Base-by-base conservation (phyloP, 768 basidiomycete species). In the Agrocybe pediades region DNA sequence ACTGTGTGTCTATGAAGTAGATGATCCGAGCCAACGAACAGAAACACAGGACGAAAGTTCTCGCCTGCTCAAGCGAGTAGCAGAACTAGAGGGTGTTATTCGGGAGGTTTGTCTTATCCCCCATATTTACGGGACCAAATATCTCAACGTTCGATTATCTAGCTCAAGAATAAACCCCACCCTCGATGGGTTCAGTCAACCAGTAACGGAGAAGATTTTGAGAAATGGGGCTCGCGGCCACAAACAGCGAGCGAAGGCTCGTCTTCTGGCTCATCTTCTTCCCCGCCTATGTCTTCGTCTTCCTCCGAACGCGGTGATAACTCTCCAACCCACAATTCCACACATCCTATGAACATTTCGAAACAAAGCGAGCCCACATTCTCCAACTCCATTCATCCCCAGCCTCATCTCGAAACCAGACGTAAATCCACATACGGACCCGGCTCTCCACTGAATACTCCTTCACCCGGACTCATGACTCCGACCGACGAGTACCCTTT, bases 1-100 rank as follows among this genome's bases (percentile, higher is more conserved):
- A 1, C 74, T 90, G 3, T 93, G 90, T 64, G 86, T 92, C 9
- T 93, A 93, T 61, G 89, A 93, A 66, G 83, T 92, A 6, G 90
- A 92, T 61, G 88, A 90, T 61, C 86, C 86, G 21, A 82, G 68
- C 55, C 81, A 84, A 67, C 76, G 82, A 62, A 72, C 70, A 11
- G 77, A 78, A 46, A 62, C 69, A 9, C 80, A 81, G 55, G 86
- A 87, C 53, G 90, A 92, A 65, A 77, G 77, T 41, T 77, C 82
- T 27, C 78, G 85, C 30, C 75, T 92, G 19, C 79, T 88, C 49
- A 82, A 83, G 55, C 82, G 90, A 42, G 86, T 92, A 20, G 89
- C 89, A 23, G 90, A 93, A 62, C 78, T 93, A 0, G 90, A 93
- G 68, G 86, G 87, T 46, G 88, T 92, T 30, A 87, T 92, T 56